Conservation (phyloP, 2,329 filamentous ascomycete genomes). For the Ophiostoma novo-ulmi region DNA sequence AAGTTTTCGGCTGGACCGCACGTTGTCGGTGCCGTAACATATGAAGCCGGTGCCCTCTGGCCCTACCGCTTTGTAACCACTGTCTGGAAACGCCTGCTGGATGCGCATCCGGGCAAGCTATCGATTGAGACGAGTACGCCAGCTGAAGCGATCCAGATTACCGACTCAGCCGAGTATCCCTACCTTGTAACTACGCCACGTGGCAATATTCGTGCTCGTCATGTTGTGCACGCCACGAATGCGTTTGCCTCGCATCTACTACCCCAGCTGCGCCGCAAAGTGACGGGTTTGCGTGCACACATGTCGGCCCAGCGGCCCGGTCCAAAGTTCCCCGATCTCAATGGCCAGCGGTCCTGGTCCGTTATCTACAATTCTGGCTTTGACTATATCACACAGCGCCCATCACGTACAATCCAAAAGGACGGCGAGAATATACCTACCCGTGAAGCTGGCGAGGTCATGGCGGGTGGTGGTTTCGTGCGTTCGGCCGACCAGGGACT, state of each 20-base stretch:
- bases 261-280: slow-evolving; percentile 42
- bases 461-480: slow-evolving; percentile 51
- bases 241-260: slow-evolving; percentile 48
- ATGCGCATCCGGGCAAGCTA: slow-evolving; percentile 33
- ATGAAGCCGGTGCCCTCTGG: slow-evolving; percentile 46
- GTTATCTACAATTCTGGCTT: slow-evolving; percentile 44
- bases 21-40: slow-evolving; percentile 42
- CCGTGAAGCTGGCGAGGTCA: slow-evolving; percentile 41
- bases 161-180: slow-evolving; percentile 27
- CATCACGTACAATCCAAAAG: slow-evolving; percentile 28
- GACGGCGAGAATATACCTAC: slow-evolving; percentile 19
- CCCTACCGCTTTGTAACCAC: slow-evolving; percentile 47
- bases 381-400: slow-evolving; percentile 50
- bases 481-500: slow-evolving; percentile 40
- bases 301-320: slow-evolving; percentile 49
- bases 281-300: slow-evolving; percentile 44
- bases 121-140: slow-evolving; percentile 39
- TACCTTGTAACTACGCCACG: slow-evolving; percentile 44
- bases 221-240: slow-evolving; percentile 57
- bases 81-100: slow-evolving; percentile 41
- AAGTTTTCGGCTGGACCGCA: slow-evolving; percentile 37
- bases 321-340: slow-evolving; percentile 31
- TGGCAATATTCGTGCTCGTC: slow-evolving; percentile 42
- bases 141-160: slow-evolving; percentile 32
- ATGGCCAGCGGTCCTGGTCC: slow-evolving; percentile 45